Percentiles rank a stretch among this genome's conserved stretches.
phyloP scores from a whole-genome alignment of 1,284 basidiomycete genomes.

The Papiliotrema fonsecae region DNA sequence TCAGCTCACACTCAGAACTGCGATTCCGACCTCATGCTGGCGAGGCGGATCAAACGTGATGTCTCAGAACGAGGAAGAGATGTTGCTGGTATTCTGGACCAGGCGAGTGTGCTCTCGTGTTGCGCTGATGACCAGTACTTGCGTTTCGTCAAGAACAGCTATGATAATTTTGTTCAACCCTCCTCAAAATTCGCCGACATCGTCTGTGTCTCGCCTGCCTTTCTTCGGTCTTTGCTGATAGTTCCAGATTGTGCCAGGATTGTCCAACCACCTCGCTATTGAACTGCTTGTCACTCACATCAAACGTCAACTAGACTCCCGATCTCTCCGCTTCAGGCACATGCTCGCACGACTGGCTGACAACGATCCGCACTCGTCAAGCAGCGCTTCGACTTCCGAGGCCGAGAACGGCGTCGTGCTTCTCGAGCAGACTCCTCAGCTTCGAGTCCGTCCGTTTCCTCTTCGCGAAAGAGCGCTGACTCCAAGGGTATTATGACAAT shows the following conservation, averaged over 20 bases:
- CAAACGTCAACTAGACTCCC: constrained; percentile 72
- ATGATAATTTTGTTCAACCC: constrained; percentile 91
- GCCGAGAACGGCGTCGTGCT: constrained; percentile 50
- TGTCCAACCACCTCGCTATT: constrained; percentile 74
- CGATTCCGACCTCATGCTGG: constrained; percentile 95
- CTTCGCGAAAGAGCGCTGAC: constrained; percentile 3
- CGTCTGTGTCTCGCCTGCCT: constrained; percentile 51
- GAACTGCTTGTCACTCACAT: constrained; percentile 91
- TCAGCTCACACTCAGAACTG: constrained; percentile 54
- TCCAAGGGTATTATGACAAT: constrained; percentile 80
- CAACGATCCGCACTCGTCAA: constrained; percentile 9
- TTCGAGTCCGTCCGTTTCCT: constrained; percentile 56
- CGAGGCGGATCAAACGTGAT: constrained; percentile 82
- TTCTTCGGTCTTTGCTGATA: neutral
- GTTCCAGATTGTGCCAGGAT: constrained; percentile 79
- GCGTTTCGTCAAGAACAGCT: constrained; percentile 87
- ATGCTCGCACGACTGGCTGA: constrained; percentile 52
- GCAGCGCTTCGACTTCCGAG: neutral
- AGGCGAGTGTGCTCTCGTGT: constrained; percentile 46
- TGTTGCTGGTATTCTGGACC: constrained; percentile 82
- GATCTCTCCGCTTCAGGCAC: constrained; percentile 67
- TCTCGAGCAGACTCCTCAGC: constrained; percentile 73
- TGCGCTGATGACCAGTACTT: constrained; percentile 52
- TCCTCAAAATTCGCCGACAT: constrained; percentile 83
- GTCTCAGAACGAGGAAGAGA: constrained; percentile 79